Base-by-base conservation (phyloP, 352 stramenopile genomes). In the Pythium apleroticum region DNA sequence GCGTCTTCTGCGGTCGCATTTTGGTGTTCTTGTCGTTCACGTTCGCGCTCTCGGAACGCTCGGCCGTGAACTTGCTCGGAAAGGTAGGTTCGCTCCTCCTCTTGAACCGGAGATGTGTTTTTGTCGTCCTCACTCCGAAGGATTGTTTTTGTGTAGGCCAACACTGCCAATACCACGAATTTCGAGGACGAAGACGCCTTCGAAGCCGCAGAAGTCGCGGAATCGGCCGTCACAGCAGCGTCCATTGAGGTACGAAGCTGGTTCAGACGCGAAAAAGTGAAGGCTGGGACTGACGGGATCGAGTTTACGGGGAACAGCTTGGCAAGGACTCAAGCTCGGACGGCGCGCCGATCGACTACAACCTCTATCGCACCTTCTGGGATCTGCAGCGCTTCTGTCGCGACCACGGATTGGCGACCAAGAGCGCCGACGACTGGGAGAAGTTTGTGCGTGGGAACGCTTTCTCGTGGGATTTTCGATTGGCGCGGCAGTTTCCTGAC, bases 291-390 rank as follows among this genome's bases (percentile, higher is more conserved):
- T 37, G 54, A 45, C 19, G 37, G 19, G 37, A 7, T 15, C 19
- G 52, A 58, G n/a, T 2, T 14, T 39, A 24, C 7, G 73, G 17
- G 66, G 15, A 33, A 33, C 60, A 90, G 78, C 77, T 87, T 50
- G 78, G 89, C 39, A 81, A 70, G 46, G 69, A 87, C 27, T 64
- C 75, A 31, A 73, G 52, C 6, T 27, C 62, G 1, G 81, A 89
- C 33, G 73, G 73, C 1, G 74, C 74, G 0, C 85, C 84, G 12
- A 90, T 97, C 41, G 86, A 97, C 65, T 97, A 97, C 74, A 91
- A 92, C 35, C 66, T 97, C 53, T 97, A 97, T 70, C 78, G 82
- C 45, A 93, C 86, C 30, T 97, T 97, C 66, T 97, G 91, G 91
- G 77, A 90, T 19, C 75, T 97, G 11, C 91, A 97, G 69, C 80